Evolutionary conservation across 495 filamentous ascomycete genomes (phyloP).

Genomic region (Penicilliopsis zonata): DNA sequence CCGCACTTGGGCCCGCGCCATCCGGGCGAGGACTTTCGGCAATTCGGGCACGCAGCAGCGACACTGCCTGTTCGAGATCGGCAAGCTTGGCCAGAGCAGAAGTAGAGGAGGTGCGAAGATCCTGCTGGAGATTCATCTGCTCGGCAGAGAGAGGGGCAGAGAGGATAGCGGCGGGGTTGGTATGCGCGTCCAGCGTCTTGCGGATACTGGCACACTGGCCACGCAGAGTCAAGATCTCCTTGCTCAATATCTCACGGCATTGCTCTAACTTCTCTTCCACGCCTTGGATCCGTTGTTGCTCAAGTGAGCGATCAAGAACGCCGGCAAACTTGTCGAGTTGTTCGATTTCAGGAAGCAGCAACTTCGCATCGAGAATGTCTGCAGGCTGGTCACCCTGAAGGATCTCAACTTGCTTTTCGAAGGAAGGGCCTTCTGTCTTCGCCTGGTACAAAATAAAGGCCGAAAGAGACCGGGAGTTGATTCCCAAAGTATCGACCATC

Average conservation of each 20-base stretch:
- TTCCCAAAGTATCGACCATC: constrained; percentile 86
- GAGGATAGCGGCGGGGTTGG: constrained; percentile 45
- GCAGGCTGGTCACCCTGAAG: constrained; percentile 29
- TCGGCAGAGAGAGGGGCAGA: constrained; percentile 70
- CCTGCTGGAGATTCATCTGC: constrained; percentile 67
- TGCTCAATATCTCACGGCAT: constrained; percentile 45
- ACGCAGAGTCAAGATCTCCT: constrained; percentile 54
- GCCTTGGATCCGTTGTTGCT: constrained; percentile 50
- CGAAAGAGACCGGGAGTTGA: constrained; percentile 68
- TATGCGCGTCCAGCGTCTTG: constrained; percentile 57
- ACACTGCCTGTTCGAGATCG: constrained; percentile 70
- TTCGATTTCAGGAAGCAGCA: constrained; percentile 59
- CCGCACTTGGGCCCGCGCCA: constrained; percentile 24
- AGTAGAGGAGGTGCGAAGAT: constrained; percentile 59
- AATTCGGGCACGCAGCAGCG: constrained; percentile 68
- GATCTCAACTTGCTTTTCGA: constrained; percentile 17
- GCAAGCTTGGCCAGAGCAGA: constrained; percentile 59
- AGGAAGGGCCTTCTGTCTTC: constrained; percentile 44
- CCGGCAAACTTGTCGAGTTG: constrained; percentile 47
- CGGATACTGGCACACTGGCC: constrained; percentile 61
- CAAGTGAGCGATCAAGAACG: constrained; percentile 43
- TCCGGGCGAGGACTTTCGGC: constrained; percentile 34
- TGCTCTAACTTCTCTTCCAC: constrained; percentile 49
- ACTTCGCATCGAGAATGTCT: constrained; percentile 43
- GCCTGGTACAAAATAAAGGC: constrained; percentile 53